Evolutionary conservation across 345 rosid species (phyloP).

Genomic region (Corymbia maculata): DNA sequence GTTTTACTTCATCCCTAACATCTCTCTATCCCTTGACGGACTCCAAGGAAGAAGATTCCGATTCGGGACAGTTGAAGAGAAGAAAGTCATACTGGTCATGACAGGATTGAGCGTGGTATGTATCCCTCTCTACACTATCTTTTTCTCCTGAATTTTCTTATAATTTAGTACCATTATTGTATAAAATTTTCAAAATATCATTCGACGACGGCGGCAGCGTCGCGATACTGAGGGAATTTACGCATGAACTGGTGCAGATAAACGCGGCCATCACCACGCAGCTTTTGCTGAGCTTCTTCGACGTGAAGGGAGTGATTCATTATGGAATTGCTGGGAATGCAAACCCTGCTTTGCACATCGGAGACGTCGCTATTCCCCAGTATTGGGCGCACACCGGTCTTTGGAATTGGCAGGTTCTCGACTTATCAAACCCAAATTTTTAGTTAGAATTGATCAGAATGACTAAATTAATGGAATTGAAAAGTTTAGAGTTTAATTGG

Average conservation of each 20-base stretch:
- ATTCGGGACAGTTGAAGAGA: conserved; percentile 1
- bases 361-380: neutral
- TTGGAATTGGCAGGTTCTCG: neutral
- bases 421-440: neutral
- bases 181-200: neutral
- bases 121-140: neutral
- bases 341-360: conserved; percentile 2
- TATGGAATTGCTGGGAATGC: conserved; percentile 21
- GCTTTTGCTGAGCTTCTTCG: conserved; percentile 4
- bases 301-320: conserved; percentile 5
- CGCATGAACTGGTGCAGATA: neutral
- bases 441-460: neutral
- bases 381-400: neutral
- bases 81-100: conserved; percentile 10
- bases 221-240: neutral
- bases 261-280: conserved; percentile 15
- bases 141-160: too few relatives aligned
- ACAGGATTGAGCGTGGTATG: conserved; percentile 13
- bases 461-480: too few relatives aligned
- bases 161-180: neutral
- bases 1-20: neutral
- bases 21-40: neutral
- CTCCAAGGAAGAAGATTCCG: conserved; percentile 6
- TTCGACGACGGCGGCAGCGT: neutral
- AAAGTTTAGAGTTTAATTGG: too few relatives aligned